These are phyloP conservation scores for Calonectria pteridis DNA, from an alignment of 2,329 filamentous ascomycete species.

Conservation along the genomic window DNA sequence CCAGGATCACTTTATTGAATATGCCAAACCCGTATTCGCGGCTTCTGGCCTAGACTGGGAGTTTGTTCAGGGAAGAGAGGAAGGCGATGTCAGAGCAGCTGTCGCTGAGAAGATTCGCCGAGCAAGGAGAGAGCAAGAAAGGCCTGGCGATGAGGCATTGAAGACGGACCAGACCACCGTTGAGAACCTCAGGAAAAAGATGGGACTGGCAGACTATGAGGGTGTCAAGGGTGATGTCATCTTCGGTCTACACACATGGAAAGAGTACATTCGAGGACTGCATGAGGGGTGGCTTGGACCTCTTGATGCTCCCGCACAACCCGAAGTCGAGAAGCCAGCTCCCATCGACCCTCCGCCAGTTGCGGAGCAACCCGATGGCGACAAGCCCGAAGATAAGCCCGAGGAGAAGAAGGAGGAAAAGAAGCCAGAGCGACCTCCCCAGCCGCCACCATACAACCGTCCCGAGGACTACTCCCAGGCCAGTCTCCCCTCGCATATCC, in stretches of 20 bases:
- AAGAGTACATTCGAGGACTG: constrained; percentile 92
- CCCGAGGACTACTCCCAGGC: constrained; percentile 78
- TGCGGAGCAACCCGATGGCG: constrained; percentile 39
- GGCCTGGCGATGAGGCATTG: constrained; percentile 60
- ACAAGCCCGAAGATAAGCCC: constrained; percentile 58
- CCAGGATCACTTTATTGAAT: constrained; percentile 97
- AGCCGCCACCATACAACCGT: constrained; percentile 80
- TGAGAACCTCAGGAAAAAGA: constrained; percentile 71
- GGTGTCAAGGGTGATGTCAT: constrained; percentile 87
- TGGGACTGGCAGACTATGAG: constrained; percentile 77
- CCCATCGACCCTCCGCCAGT: constrained; percentile 41
- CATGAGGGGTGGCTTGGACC: constrained; percentile 98
- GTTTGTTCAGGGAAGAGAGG: constrained; percentile 89
- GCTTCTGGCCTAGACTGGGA: constrained; percentile 95
- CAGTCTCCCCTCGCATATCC: constrained; percentile 73
- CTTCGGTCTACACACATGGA: constrained; percentile 94
- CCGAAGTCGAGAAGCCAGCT: constrained; percentile 42
- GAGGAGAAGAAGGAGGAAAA: constrained; percentile 59
- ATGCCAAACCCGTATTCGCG: constrained; percentile 92
- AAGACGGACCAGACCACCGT: constrained; percentile 68
- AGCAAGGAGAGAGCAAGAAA: constrained; percentile 70
- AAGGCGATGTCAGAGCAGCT: constrained; percentile 92
- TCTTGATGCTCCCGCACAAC: constrained; percentile 70
- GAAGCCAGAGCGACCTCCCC: constrained; percentile 70
- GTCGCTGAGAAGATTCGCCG: constrained; percentile 89